Percentiles rank a stretch among this genome's conserved stretches.
Evolutionary conservation across 495 filamentous ascomycete species (phyloP).

Genomic region (Thermochaetoides thermophila): DNA sequence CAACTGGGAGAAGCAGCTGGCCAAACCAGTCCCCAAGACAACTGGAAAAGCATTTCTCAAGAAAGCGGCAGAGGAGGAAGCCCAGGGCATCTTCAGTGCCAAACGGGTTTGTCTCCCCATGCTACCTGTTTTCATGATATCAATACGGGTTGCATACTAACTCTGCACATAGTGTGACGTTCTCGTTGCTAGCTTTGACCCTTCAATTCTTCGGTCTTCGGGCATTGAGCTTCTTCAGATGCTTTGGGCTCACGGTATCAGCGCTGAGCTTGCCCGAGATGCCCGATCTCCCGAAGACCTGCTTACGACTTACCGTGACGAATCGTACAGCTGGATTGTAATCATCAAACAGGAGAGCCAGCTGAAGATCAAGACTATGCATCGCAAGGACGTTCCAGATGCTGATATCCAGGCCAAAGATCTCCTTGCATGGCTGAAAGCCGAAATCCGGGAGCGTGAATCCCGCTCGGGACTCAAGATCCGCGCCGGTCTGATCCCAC

Average conservation of each 20-base stretch:
- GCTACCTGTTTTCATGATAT: neutral
- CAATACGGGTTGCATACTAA: no score
- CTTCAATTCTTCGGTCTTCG: slow-evolving; percentile 57
- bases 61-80: slow-evolving; percentile 40
- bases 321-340: slow-evolving; percentile 75
- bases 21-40: slow-evolving; percentile 45
- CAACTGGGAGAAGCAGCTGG: slow-evolving; percentile 70
- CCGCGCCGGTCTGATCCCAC: slow-evolving; percentile 6
- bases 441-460: slow-evolving; percentile 56
- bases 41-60: slow-evolving; percentile 50
- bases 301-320: slow-evolving; percentile 50
- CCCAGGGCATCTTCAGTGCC: slow-evolving; percentile 41
- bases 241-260: slow-evolving; percentile 73
- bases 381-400: slow-evolving; percentile 56
- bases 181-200: slow-evolving; percentile 74
- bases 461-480: slow-evolving; percentile 25
- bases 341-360: slow-evolving; percentile 67
- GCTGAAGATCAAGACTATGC: slow-evolving; percentile 62
- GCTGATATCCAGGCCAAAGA: slow-evolving; percentile 61
- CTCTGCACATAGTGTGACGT: slow-evolving; percentile 74
- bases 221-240: slow-evolving; percentile 61
- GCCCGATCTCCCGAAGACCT: slow-evolving; percentile 62
- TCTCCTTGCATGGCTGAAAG: slow-evolving; percentile 65
- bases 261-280: slow-evolving; percentile 76
- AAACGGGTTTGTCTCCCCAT: slow-evolving; percentile 40